phyloP scores from a whole-genome alignment of 2,329 filamentous ascomycete species.

The Fusarium stilboides region DNA sequence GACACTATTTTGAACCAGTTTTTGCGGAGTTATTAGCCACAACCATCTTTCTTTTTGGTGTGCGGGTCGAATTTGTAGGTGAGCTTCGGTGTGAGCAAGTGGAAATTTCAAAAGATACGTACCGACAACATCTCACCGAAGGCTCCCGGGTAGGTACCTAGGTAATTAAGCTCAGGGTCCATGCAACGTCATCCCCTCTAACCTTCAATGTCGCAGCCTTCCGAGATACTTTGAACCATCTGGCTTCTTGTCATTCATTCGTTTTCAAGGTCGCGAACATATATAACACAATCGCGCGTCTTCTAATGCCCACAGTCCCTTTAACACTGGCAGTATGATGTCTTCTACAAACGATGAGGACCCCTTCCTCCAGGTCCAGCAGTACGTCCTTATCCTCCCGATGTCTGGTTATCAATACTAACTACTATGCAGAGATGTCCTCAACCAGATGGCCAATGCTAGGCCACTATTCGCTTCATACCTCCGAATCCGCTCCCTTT shows the following conservation, averaged over 20 bases:
- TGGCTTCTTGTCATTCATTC: conserved; percentile 13
- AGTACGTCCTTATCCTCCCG: conserved; percentile 62
- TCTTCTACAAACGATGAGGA: conserved; percentile 77
- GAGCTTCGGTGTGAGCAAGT: conserved; percentile 39
- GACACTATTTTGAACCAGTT: neutral
- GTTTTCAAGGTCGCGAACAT: conserved; percentile 4
- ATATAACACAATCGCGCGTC: conserved; percentile 2
- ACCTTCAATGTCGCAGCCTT: conserved; percentile 45
- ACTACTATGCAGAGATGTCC: conserved; percentile 80
- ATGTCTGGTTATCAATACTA: conserved; percentile 11
- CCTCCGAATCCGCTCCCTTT: conserved; percentile 92
- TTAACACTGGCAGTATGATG: conserved; percentile 68
- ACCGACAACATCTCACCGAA: conserved; percentile 32
- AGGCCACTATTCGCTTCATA: conserved; percentile 94
- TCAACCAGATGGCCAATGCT: conserved; percentile 83
- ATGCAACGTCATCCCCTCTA: conserved; percentile 54
- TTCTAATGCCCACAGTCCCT: conserved; percentile 44
- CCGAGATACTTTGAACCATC: conserved; percentile 18
- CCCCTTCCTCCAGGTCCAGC: conserved; percentile 80
- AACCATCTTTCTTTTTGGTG: conserved; percentile 46
- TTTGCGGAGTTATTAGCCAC: conserved; percentile 30
- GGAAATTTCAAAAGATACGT: conserved; percentile 33
- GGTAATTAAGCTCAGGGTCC: conserved; percentile 27
- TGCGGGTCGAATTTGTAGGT: conserved; percentile 48
- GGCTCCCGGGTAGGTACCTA: conserved; percentile 21